Evolutionary conservation across 306 rosid genomes (phyloP), one percentile per base, ranked within the genome.

Genomic region (Rosa persica): DNA sequence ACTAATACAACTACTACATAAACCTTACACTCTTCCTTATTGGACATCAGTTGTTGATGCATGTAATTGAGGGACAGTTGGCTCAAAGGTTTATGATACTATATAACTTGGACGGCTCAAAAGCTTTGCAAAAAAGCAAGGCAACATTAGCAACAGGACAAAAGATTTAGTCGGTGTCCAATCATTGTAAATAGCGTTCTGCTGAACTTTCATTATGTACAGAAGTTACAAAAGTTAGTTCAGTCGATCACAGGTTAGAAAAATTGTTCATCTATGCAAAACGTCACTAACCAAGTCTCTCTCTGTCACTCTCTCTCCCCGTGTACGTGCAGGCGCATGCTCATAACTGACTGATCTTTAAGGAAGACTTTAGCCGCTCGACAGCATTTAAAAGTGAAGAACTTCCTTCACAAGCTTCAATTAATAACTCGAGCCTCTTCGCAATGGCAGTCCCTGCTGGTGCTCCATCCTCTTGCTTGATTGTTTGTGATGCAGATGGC

Each of bases 341-440:
- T 83, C 85, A 86, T 46, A 61, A 40, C 10, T 38, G 68, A 77
- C 69, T 67, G 67, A 81, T 65, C 75, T 77, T 82, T 70, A 76
- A 62, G 81, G 71, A 49, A 62, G 86, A 81, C 80, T 85, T 87
- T 8, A 92, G 77, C 88, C 90, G 90, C 42, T 83, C 69, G 74
- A 92, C 93, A 27, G 73, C 84, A 5, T 48, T 81, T 82, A 92
- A 78, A 80, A 92, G 92, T 51, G 89, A 83, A 39, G 98, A 91
- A 80, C 89, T 91, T 83, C 86, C 90, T 80, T 91, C 93, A 79
- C 97, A 92, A 60, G 93, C 92, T 81, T 92, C 93, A 44, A 17
- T 73, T 79, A 92, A 83, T 75, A 91, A 80, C 71, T 79, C 61
- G 0, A 95, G 68, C 89, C 95, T 90, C 51, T 85, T 80, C 60